phyloP scores from a whole-genome alignment of 2,329 filamentous ascomycete species.

The Shiraia sp. region DNA sequence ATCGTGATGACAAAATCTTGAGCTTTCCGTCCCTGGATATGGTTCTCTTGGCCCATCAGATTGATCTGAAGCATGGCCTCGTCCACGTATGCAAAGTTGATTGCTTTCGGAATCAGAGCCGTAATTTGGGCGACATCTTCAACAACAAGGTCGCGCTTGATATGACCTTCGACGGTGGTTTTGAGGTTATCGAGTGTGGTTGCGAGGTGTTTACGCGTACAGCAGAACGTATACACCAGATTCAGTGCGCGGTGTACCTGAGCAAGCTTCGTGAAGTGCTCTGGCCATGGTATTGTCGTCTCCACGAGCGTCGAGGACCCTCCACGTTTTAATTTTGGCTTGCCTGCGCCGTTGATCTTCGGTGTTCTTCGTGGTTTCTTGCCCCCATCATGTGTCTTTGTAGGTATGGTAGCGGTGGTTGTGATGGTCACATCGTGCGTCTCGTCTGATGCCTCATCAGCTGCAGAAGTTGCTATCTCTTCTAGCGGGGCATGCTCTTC shows the following conservation, averaged over 20 bases:
- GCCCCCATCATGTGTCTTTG: conserved; percentile 62
- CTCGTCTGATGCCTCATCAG: conserved; percentile 10
- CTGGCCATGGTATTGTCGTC: conserved; percentile 69
- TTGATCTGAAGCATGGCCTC: conserved; percentile 82
- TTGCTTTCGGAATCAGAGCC: conserved; percentile 73
- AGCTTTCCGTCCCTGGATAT: conserved; percentile 62
- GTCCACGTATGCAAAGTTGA: conserved; percentile 86
- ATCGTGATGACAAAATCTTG: conserved; percentile 48
- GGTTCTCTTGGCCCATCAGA: conserved; percentile 69
- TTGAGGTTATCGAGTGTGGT: conserved; percentile 92
- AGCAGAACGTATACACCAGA: conserved; percentile 92
- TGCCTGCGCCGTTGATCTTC: conserved; percentile 41
- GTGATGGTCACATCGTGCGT: conserved; percentile 11
- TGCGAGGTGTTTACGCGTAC: conserved; percentile 85
- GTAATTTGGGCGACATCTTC: conserved; percentile 84
- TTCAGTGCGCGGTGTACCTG: conserved; percentile 85
- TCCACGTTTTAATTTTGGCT: conserved; percentile 47
- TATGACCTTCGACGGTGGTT: conserved; percentile 81
- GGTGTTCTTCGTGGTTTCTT: conserved; percentile 54
- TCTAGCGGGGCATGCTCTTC: conserved; percentile 22
- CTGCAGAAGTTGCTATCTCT: conserved; percentile 6
- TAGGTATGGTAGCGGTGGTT: conserved; percentile 54
- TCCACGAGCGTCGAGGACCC: conserved; percentile 57
- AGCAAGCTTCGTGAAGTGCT: conserved; percentile 71
- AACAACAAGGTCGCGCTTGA: conserved; percentile 68